Evolutionary conservation across 2,329 filamentous ascomycete species (phyloP), one percentile per base, ranked within the genome.

Genomic region (Drechslerella dactyloides): DNA sequence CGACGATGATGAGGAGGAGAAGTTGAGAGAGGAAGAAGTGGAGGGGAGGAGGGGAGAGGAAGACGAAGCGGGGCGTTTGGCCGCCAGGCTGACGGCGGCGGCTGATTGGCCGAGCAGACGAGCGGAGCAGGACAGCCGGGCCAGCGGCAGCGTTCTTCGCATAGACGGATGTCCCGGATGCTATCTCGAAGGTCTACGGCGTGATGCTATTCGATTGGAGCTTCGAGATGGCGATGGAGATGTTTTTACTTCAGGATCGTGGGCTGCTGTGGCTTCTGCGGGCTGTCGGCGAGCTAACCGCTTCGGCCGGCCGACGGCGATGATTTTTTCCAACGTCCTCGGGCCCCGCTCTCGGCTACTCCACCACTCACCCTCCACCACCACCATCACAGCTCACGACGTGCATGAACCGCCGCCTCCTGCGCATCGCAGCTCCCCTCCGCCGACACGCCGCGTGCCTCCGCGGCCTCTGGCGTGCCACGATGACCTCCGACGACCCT

Each of bases 81-180:
- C 55, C 60, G 70, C 65, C 70, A 70, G 70, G 30, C 55, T 75
- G 56, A 62, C n/a, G n/a, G n/a, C n/a, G n/a, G n/a, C n/a, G n/a
- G n/a, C 30, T 44, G 54, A 72, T 65, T 52, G 61, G 27, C 55
- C 30, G 21, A 61, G 44, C 44, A 48, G 44, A 48, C 44, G 44
- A 48, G 44, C 44, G 5, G 44, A 10, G 44, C 8, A 8, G 19
- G 15, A 48, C 15, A 19, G 44, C 35, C 60, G 60, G 48, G 59
- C 58, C 59, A 70, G 59, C 53, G 63, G 66, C 56, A 54, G 59
- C 52, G 53, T 60, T 53, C 64, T 64, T 64, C 66, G 63, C 59
- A 70, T 54, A 48, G 46, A 53, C 40, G 50, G 59, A 27, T 21
- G n/a, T n/a, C n/a, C n/a, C 10, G 1, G 27, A 46, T 21, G 13